phyloP scores from a whole-genome alignment of 352 stramenopile species.

The Phytophthora quininea region DNA sequence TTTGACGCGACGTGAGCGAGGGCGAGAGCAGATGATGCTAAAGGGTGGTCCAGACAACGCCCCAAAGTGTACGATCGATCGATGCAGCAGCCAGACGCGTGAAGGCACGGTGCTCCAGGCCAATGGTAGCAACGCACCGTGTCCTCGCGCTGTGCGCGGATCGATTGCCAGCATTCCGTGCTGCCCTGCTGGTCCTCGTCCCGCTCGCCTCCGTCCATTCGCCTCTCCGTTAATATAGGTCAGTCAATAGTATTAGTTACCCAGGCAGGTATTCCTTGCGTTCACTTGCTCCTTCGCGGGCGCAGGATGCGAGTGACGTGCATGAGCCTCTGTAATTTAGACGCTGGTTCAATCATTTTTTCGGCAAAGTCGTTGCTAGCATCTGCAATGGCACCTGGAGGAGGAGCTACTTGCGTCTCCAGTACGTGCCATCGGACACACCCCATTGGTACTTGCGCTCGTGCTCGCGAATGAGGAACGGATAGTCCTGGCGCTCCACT shows the following conservation, averaged over 20 bases:
- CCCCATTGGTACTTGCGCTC: conserved; percentile 93
- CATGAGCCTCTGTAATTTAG: conserved; percentile 33
- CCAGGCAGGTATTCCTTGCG: conserved; percentile 14
- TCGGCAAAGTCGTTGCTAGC: conserved; percentile 2
- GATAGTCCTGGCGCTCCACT: conserved; percentile 80
- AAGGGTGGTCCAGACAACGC: conserved; percentile 11
- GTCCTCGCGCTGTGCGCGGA: conserved; percentile 25
- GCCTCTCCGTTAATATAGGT: conserved; percentile 49
- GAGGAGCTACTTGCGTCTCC: conserved; percentile 66
- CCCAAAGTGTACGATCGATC: conserved; percentile 23
- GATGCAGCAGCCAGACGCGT: conserved; percentile 27
- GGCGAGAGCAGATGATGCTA: conserved; percentile 16
- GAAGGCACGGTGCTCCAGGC: conserved; percentile 29
- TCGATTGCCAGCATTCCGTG: conserved; percentile 16
- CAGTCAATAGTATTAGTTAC: conserved; percentile 38
- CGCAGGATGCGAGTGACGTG: conserved; percentile 3
- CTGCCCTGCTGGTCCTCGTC: conserved; percentile 18
- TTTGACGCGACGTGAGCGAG: conserved; percentile 27
- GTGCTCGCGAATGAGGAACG: conserved; percentile 94
- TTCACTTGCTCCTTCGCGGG: conserved; percentile 23
- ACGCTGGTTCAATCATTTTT: conserved; percentile 25
- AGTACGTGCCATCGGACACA: conserved; percentile 89
- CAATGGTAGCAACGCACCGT: conserved; percentile 39
- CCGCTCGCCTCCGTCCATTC: conserved; percentile 20
- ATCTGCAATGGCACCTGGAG: no score